Evolutionary conservation across 148 eudicot species (phyloP), one percentile per base, ranked within the genome.

Genomic region (Chenopodium album): DNA sequence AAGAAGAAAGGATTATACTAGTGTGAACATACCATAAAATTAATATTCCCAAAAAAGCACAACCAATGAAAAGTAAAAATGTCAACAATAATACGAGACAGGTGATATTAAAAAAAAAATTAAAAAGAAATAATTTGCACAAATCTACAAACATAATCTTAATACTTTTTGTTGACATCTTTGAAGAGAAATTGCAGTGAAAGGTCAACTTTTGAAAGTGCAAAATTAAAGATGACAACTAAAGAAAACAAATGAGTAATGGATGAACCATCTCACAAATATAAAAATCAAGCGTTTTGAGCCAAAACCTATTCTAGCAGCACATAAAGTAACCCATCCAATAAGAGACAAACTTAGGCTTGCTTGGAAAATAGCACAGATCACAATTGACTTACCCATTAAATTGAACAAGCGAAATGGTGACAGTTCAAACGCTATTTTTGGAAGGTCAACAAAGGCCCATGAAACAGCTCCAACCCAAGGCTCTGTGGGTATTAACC

Each of bases 381-480:
- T 20, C 74, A 14, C 31, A 59, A 29, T 52, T 66, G 46, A 80
- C 84, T 84, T 88, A 95, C 99, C 91, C 99, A 95, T 95, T 79
- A 95, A 71, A 86, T 95, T 95, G 88, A 95, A 95, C 81, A 95
- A 85, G 78, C 98, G 99, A 87, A 95, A 94, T 71, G 99, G 97
- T 50, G 98, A 93, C 67, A 95, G 81, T 69, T 90, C 92, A 80
- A 95, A 91, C 73, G 91, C 90, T 82, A 94, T 88, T 88, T 95
- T 95, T 29, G 99, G 99, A 88, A 95, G 99, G 63, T 98, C 92
- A 73, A 92, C 99, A 84, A 95, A 95, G 68, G 99, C 99, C 99
- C 99, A 95, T 54, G 90, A 87, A 86, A 90, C 97, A 67, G 95
- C 97, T 83, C 98, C 99, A 72, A 95, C 98, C 94, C 94, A 95